These are phyloP conservation scores for Betula pendula DNA, from an alignment of 306 rosid species.

Conservation along the genomic window DNA sequence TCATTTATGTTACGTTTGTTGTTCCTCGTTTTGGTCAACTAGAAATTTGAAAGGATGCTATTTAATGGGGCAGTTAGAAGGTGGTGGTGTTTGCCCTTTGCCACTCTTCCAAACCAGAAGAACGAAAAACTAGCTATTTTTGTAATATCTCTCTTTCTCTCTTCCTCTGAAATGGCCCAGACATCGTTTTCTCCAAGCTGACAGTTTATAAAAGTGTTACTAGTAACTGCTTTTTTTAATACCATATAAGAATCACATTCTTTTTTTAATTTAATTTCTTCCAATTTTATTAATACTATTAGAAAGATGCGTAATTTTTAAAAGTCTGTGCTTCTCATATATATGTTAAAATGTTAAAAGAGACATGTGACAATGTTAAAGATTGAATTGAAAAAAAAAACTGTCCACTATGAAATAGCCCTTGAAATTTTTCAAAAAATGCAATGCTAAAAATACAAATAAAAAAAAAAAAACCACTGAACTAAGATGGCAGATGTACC, in stretches of 20 bases:
- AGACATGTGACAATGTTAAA: no score
- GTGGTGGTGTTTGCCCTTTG: neutral
- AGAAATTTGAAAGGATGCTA: conserved; percentile 28
- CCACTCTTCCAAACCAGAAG: neutral
- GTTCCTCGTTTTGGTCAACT: conserved; percentile 3
- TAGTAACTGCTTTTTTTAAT: no score
- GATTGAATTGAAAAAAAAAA: no score
- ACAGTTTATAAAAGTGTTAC: no score
- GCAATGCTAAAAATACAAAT: neutral
- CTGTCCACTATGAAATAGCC: neutral
- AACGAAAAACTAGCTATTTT: neutral
- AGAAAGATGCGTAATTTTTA: no score
- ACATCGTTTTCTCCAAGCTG: neutral
- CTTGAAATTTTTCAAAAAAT: no score
- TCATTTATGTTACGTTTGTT: conserved; percentile 14
- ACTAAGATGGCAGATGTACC: neutral
- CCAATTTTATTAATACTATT: no score
- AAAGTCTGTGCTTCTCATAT: no score
- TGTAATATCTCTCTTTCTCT: neutral
- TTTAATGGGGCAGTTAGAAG: conserved; percentile 17
- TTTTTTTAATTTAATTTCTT: no score
- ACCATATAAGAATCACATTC: no score
- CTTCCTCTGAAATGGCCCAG: neutral
- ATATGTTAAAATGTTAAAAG: no score
- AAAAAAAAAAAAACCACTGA: no score